phyloP scores from a whole-genome alignment of 371 early-diverging fungal species.

The Aphelidium insulamus region DNA sequence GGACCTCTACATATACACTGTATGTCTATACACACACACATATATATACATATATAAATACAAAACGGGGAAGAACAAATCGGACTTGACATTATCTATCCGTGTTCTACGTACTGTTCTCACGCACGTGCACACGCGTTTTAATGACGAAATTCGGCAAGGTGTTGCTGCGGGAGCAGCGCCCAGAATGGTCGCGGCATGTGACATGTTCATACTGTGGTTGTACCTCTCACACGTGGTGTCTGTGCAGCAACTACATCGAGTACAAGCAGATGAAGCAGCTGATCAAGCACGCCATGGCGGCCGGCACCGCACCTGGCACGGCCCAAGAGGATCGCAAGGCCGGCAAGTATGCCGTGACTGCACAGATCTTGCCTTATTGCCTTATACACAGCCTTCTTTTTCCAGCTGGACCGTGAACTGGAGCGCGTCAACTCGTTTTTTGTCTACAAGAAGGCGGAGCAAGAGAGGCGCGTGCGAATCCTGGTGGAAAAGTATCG shows the following conservation, averaged over 20 bases:
- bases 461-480: constrained; percentile 47
- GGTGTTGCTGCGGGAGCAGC: no score
- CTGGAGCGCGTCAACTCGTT: constrained; percentile 61
- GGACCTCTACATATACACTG: no score
- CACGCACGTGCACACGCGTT: no score
- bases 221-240: not conserved
- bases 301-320: constrained; percentile 8
- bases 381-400: constrained; percentile 34
- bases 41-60: no score
- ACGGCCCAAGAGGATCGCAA: constrained; percentile 8
- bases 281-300: constrained; percentile 27
- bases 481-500: constrained; percentile 42
- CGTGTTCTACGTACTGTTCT: no score
- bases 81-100: no score
- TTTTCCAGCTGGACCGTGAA: constrained; percentile 59
- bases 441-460: constrained; percentile 53
- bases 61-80: no score
- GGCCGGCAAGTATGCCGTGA: constrained; percentile 3
- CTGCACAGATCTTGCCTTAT: not conserved
- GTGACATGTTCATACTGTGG: not conserved
- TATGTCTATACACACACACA: no score
- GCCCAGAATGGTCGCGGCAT: constrained; percentile 39
- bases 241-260: constrained; percentile 21
- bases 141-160: no score
- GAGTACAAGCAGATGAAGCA: constrained; percentile 38